Evolutionary conservation across 2,329 filamentous ascomycete genomes (phyloP).

Genomic region (Mycosphaerella arachidis): DNA sequence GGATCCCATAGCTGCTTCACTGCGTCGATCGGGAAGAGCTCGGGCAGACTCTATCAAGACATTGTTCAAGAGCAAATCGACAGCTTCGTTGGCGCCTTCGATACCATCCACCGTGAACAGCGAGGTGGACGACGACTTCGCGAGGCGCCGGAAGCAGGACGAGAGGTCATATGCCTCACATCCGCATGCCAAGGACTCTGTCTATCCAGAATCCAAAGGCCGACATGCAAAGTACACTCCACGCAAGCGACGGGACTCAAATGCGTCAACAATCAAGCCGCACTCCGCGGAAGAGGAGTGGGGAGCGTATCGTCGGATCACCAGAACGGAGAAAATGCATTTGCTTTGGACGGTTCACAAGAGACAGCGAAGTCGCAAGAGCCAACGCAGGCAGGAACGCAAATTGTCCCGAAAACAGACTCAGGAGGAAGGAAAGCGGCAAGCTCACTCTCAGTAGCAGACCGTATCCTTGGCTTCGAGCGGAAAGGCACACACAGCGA

Average conservation of each 20-base stretch:
- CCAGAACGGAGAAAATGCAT: neutral
- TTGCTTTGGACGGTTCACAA: neutral
- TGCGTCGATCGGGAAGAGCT: neutral
- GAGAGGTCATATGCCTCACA: no score
- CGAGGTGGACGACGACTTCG: neutral
- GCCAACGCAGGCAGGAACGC: neutral
- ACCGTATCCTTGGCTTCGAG: conserved; percentile 19
- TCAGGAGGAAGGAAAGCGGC: neutral
- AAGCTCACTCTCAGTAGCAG: conserved; percentile 11
- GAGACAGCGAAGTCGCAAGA: neutral
- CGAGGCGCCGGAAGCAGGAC: no score
- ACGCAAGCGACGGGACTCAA: neutral
- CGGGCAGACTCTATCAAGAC: neutral
- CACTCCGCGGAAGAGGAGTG: neutral
- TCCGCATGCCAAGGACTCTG: neutral
- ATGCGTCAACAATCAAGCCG: neutral
- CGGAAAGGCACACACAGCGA: conserved; percentile 3
- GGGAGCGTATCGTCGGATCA: no score
- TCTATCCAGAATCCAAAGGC: neutral
- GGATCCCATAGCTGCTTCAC: neutral
- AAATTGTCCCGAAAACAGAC: neutral
- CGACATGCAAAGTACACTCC: neutral
- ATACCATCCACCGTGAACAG: neutral
- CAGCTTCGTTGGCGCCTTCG: neutral
- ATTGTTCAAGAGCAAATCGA: neutral